These are phyloP conservation scores for Colletotrichum lentis DNA, from an alignment of 2,329 filamentous ascomycete genomes.

Conservation along the genomic window DNA sequence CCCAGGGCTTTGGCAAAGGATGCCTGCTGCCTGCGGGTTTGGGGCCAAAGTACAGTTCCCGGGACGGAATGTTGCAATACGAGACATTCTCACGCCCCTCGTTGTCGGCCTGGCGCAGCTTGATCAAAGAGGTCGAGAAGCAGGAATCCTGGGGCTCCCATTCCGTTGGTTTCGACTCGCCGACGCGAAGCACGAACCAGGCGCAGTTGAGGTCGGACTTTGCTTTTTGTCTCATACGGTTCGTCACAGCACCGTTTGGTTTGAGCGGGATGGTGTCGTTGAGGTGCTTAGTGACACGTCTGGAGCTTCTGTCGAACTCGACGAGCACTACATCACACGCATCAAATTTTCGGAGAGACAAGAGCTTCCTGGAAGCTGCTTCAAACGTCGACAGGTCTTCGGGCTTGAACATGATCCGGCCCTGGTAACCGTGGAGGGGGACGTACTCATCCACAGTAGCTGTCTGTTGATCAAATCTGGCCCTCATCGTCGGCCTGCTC, in stretches of 20 bases:
- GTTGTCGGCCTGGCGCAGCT: background rate
- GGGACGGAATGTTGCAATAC: conserved; percentile 25
- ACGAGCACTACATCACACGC: conserved; percentile 19
- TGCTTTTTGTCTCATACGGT: background rate
- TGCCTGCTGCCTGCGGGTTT: background rate
- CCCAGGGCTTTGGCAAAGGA: conserved; percentile 36
- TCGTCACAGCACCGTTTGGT: background rate
- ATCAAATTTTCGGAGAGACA: conserved; percentile 37
- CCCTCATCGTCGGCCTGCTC: background rate
- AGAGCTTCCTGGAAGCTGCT: conserved; percentile 40
- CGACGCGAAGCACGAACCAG: conserved; percentile 41
- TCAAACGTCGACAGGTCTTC: conserved; percentile 39
- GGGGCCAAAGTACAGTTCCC: background rate
- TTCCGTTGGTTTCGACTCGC: conserved; percentile 11
- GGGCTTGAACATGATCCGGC: conserved; percentile 42
- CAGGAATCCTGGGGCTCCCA: conserved; percentile 41
- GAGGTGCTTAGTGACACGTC: background rate
- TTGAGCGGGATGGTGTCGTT: conserved; percentile 5
- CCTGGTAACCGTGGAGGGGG: conserved; percentile 46
- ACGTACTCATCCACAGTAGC: background rate
- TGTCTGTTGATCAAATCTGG: background rate
- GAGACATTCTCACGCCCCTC: conserved; percentile 16
- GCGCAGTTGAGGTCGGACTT: conserved; percentile 1
- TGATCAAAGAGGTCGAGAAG: conserved; percentile 30
- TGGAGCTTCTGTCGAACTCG: conserved; percentile 13